phyloP scores from a whole-genome alignment of 495 filamentous ascomycete species.

The Poronia punctata region DNA sequence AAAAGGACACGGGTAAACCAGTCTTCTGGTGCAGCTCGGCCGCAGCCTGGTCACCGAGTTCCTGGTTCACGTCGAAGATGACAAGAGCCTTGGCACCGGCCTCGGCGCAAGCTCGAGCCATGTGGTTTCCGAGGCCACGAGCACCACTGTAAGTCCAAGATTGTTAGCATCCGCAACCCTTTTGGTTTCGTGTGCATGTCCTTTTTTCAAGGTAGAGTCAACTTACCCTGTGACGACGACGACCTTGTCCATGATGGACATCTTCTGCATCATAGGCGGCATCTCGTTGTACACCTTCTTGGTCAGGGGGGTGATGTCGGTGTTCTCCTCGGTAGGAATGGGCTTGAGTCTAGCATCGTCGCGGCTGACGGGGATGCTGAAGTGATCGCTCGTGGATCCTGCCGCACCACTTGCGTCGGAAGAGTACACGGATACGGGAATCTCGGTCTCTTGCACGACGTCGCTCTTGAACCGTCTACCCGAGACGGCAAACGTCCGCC shows the following conservation, averaged over 20 bases:
- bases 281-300: slow-evolving; percentile 39
- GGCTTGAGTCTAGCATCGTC: slow-evolving; percentile 33
- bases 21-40: slow-evolving; percentile 59
- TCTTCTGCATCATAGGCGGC: slow-evolving; percentile 55
- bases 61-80: slow-evolving; percentile 67
- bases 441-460: slow-evolving; percentile 44
- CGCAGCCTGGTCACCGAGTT: slow-evolving; percentile 61
- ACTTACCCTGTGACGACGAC: slow-evolving; percentile 67
- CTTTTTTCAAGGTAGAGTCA: not conserved
- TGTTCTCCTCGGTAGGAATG: slow-evolving; percentile 25
- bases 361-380: slow-evolving; percentile 73
- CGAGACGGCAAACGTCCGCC: slow-evolving; percentile 29
- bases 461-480: slow-evolving; percentile 21
- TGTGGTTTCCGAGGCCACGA: slow-evolving; percentile 68
- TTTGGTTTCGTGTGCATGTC: too few species aligned
- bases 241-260: slow-evolving; percentile 59
- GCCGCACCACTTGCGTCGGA: slow-evolving; percentile 35
- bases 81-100: slow-evolving; percentile 64
- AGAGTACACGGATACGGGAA: slow-evolving; percentile 43
- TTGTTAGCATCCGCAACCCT: slow-evolving; percentile 12
- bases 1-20: slow-evolving; percentile 65
- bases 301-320: slow-evolving; percentile 36
- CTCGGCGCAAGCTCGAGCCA: slow-evolving; percentile 68
- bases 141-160: slow-evolving; percentile 49
- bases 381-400: slow-evolving; percentile 49